Conservation (phyloP, 2,329 filamentous ascomycete species). For the Fusarium virguliforme region DNA sequence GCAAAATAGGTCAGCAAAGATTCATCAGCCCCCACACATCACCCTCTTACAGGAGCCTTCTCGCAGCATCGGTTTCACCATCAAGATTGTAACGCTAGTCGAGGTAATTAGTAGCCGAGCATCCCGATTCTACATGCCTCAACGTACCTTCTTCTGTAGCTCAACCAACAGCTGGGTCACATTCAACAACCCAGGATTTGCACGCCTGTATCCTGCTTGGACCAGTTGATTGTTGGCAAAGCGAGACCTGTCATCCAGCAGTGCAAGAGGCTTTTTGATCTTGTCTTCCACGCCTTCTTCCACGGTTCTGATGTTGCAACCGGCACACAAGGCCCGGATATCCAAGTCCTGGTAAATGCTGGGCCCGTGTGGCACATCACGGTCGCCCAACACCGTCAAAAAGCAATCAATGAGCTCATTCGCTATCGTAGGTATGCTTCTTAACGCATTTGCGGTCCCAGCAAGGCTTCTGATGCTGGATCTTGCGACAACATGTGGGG, state of each 20-base stretch:
- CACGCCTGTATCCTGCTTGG: neutral
- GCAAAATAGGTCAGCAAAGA: neutral
- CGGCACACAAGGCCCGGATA: neutral
- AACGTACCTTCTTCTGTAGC: neutral
- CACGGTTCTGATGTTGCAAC: neutral
- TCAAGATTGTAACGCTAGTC: neutral
- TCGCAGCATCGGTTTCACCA: neutral
- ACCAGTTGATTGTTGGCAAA: neutral
- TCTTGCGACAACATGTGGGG: accelerated
- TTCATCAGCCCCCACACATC: accelerated
- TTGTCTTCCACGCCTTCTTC: accelerated
- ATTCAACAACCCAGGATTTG: neutral
- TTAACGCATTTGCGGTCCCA: neutral
- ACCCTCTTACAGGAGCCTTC: slow-evolving; percentile 1
- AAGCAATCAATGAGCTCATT: neutral
- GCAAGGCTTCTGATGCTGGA: too few species aligned
- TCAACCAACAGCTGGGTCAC: neutral
- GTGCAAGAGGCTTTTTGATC: neutral
- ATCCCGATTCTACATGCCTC: neutral
- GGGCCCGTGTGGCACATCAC: neutral
- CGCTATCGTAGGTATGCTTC: neutral
- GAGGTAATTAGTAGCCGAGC: neutral
- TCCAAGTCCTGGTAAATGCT: slow-evolving; percentile 4
- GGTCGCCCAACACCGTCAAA: neutral
- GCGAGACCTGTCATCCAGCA: slow-evolving; percentile 14